phyloP scores from a whole-genome alignment of 2,329 filamentous ascomycete genomes.

The Fusarium zealandicum region DNA sequence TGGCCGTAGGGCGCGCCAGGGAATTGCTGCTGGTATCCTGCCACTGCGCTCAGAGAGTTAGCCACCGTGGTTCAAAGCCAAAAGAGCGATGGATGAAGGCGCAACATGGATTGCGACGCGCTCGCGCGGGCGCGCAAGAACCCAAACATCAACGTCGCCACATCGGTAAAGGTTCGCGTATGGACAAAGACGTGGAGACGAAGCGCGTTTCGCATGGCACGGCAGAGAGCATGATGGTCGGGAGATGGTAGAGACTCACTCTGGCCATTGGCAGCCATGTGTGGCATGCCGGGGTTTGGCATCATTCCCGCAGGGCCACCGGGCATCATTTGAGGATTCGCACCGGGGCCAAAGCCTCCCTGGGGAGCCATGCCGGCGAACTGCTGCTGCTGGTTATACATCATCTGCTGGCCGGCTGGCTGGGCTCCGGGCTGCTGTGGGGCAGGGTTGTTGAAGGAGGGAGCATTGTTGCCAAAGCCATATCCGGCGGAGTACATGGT shows the following conservation, averaged over 20 bases:
- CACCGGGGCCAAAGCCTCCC: conserved; percentile 57
- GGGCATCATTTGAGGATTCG: conserved; percentile 63
- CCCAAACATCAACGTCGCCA: background rate
- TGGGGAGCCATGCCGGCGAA: conserved; percentile 62
- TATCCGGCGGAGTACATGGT: conserved; percentile 63
- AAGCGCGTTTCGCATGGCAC: conserved; percentile 6
- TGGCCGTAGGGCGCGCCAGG: conserved; percentile 64
- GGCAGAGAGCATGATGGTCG: conserved; percentile 25
- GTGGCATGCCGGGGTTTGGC: conserved; percentile 66
- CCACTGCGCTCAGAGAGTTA: conserved; percentile 50
- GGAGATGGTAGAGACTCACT: conserved; percentile 55
- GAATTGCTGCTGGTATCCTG: conserved; percentile 66
- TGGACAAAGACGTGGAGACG: background rate
- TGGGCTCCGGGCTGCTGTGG: conserved; percentile 50
- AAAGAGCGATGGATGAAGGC: conserved; percentile 11
- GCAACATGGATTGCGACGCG: conserved; percentile 30
- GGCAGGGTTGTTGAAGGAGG: conserved; percentile 57
- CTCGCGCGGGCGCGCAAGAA: conserved; percentile 4
- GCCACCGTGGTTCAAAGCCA: conserved; percentile 13
- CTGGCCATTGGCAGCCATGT: conserved; percentile 66
- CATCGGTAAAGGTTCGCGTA: background rate
- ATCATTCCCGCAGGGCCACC: conserved; percentile 67
- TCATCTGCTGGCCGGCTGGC: conserved; percentile 59
- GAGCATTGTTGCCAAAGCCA: conserved; percentile 61
- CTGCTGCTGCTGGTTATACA: conserved; percentile 65